These are phyloP conservation scores for Zancudomyces culisetae DNA, from an alignment of 371 early-diverging fungal species.

Conservation along the genomic window DNA sequence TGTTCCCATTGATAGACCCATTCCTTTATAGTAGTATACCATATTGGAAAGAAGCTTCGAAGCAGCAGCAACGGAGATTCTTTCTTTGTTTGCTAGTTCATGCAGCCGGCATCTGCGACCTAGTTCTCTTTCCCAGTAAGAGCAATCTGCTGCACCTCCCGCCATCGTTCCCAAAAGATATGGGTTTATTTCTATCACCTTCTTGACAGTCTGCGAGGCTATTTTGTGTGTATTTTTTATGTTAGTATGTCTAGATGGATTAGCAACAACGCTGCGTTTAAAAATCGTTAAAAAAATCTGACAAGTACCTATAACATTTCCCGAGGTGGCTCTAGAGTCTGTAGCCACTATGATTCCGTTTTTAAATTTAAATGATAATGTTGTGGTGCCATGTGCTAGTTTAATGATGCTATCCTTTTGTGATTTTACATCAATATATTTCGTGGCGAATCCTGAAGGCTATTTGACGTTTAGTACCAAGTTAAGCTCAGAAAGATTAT, in stretches of 20 bases:
- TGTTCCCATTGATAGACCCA: slow-evolving; percentile 98
- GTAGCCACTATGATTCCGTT: slow-evolving; percentile 97
- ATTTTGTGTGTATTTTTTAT: too few species aligned
- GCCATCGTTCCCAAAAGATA: slow-evolving; percentile 99
- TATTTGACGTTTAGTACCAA: not conserved
- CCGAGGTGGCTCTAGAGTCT: slow-evolving; percentile 98
- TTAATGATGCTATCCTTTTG: slow-evolving; percentile 33
- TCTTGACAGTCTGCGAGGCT: slow-evolving; percentile 95
- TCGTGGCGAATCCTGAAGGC: slow-evolving; percentile 16
- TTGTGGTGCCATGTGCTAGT: slow-evolving; percentile 98
- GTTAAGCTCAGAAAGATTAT: not conserved
- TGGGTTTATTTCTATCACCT: slow-evolving; percentile 99
- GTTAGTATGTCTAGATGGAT: too few species aligned
- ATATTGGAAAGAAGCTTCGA: slow-evolving; percentile 91
- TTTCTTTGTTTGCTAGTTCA: slow-evolving; percentile 94
- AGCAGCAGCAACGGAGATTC: slow-evolving; percentile 98
- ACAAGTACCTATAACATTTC: slow-evolving; percentile 61
- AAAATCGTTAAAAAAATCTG: slow-evolving; percentile 28
- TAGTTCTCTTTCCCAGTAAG: slow-evolving; percentile 97
- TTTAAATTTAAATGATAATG: slow-evolving; percentile 95
- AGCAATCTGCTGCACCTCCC: slow-evolving; percentile 99
- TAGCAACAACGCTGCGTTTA: not conserved
- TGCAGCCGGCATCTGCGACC: slow-evolving; percentile 91
- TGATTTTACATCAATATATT: slow-evolving; percentile 21
- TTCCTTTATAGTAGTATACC: slow-evolving; percentile 95